Evolutionary conservation across 1,284 basidiomycete genomes (phyloP), one percentile per base, ranked within the genome.

Genomic region (Leccinum subfulvum): DNA sequence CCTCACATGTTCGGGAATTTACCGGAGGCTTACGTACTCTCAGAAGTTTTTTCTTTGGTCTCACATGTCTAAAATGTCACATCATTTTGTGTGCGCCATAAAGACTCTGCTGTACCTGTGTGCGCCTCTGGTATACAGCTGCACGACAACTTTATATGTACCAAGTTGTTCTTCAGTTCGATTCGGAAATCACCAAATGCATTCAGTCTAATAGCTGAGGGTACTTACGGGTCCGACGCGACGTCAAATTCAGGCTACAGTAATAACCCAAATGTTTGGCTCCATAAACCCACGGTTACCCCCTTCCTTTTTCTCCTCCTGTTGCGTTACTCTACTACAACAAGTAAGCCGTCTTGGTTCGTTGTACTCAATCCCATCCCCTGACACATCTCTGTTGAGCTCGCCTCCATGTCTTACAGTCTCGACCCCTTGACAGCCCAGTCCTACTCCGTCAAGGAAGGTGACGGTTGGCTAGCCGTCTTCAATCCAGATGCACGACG

Each of bases 371-470:
- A 52, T 39, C 47, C 5, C 35, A 28, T 39, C 26, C 55, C 11
- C 69, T 70, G 55, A 70, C 64, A 4, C 30, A 13, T 41, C 26
- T 55, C 28, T 30, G 16, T 61, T 1, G 7, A 57, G 60, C 11
- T 60, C 30, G 53, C 57, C 2, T 28, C 55, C 66, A 75, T 75
- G 75, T 66, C 73, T 33, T 44, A 63, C 59, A 64, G 26, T 47
- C 59, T 76, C 4, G 76, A 78, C 62, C 76, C 75, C 7, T 55
- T 60, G 28, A 74, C 69, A 7, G 68, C 72, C 13, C 73, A 72
- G 11, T 58, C 69, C 10, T 76, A 76, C 56, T 78, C 72, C 33
- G 56, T 78, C 67, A 78, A 78, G 59, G 75, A 78, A 60, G 75
- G 76, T 23, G 57, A 66, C 10, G 75, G 77, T 3, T 76, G 77